phyloP scores from a whole-genome alignment of 2,329 filamentous ascomycete species.

The Aspergillus fumigatus region DNA sequence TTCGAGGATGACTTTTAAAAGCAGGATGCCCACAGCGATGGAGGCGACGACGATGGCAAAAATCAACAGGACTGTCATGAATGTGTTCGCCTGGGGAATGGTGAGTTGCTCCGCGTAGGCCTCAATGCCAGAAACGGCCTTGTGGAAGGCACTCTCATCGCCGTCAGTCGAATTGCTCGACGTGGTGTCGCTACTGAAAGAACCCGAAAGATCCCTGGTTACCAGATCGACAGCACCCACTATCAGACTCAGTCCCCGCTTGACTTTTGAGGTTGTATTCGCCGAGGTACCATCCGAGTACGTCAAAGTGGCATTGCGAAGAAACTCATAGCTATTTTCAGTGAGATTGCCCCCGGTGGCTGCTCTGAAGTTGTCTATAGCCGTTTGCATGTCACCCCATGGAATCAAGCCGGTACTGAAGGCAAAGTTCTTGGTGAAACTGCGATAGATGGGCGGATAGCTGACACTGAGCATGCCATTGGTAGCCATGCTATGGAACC shows the following conservation, averaged over 20 bases:
- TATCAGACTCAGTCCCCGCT: constrained; percentile 52
- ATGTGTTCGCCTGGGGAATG: constrained; percentile 84
- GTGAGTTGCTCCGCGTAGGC: constrained; percentile 77
- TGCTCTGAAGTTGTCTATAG: constrained; percentile 78
- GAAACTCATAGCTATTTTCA: constrained; percentile 66
- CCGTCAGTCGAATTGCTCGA: constrained; percentile 22
- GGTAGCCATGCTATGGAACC: constrained; percentile 91
- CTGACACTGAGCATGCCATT: constrained; percentile 94
- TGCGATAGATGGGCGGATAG: constrained; percentile 81
- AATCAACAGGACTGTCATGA: constrained; percentile 89
- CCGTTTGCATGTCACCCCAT: constrained; percentile 72
- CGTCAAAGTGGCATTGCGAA: constrained; percentile 71
- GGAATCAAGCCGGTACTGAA: constrained; percentile 83
- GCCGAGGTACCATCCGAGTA: constrained; percentile 58
- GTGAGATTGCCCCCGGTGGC: constrained; percentile 84
- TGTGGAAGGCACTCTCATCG: constrained; percentile 41
- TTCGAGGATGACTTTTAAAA: constrained; percentile 89
- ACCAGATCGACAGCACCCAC: constrained; percentile 45
- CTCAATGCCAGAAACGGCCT: constrained; percentile 69
- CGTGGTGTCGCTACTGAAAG: constrained; percentile 40
- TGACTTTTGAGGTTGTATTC: constrained; percentile 43
- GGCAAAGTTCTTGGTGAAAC: constrained; percentile 87
- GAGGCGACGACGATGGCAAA: constrained; percentile 81
- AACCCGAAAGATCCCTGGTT: constrained; percentile 46
- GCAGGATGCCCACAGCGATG: constrained; percentile 78